Conservation (phyloP, 2,329 filamentous ascomycete genomes). For the Ophidiomyces ophidiicola region DNA sequence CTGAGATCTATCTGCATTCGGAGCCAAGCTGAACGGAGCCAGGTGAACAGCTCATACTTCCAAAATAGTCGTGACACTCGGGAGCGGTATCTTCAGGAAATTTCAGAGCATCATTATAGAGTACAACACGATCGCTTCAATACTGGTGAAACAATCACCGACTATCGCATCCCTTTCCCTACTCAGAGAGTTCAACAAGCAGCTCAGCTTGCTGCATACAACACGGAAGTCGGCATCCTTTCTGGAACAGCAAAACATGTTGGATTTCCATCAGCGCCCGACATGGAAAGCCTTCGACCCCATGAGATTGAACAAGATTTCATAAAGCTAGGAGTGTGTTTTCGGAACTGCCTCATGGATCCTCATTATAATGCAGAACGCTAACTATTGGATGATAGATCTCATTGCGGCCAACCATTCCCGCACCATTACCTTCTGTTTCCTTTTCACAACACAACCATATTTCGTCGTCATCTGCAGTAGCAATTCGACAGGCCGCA, state of each 20-base stretch:
- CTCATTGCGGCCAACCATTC: background rate
- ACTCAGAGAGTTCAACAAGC: slow-evolving; percentile 65
- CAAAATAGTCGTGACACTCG: slow-evolving; percentile 73
- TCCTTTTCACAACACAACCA: slow-evolving; percentile 21
- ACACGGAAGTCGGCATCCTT: slow-evolving; percentile 83
- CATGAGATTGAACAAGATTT: slow-evolving; percentile 76
- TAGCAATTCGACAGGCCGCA: slow-evolving; percentile 41
- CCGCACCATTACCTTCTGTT: slow-evolving; percentile 8
- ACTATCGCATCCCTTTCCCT: slow-evolving; percentile 72
- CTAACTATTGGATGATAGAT: slow-evolving; percentile 3
- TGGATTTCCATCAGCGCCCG: slow-evolving; percentile 89
- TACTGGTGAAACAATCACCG: slow-evolving; percentile 62
- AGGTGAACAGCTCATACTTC: slow-evolving; percentile 82
- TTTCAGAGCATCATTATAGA: slow-evolving; percentile 84
- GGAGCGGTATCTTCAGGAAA: slow-evolving; percentile 63
- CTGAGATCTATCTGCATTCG: slow-evolving; percentile 59
- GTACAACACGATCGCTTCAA: slow-evolving; percentile 80
- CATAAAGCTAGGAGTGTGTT: slow-evolving; percentile 73
- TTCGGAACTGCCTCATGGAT: background rate
- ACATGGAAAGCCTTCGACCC: slow-evolving; percentile 58
- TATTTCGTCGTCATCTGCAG: slow-evolving; percentile 26
- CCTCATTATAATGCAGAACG: background rate
- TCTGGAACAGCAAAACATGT: slow-evolving; percentile 88
- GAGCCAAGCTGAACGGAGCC: slow-evolving; percentile 68
- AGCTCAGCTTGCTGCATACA: slow-evolving; percentile 78